Conservation (phyloP, 2,329 filamentous ascomycete species). For the Xylariales sp. region DNA sequence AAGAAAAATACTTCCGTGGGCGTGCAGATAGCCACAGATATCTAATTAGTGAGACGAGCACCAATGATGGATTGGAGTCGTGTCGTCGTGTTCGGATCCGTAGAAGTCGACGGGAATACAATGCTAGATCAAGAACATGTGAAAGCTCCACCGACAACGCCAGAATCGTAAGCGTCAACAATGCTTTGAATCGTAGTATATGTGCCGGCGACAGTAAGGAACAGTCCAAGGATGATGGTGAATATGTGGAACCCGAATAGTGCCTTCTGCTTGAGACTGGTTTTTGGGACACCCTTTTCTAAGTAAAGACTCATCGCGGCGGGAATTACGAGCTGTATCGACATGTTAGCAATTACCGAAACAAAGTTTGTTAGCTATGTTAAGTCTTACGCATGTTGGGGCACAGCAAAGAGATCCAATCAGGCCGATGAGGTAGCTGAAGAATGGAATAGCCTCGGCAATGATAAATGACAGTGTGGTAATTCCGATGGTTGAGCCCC, state of each 20-base stretch:
- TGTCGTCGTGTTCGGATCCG: too few species aligned
- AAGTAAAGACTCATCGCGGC: constrained; percentile 18
- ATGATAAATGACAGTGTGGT: constrained; percentile 14
- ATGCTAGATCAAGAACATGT: too few species aligned
- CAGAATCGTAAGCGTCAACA: constrained; percentile 17
- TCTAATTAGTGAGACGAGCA: too few species aligned
- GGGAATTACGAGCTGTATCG: constrained; percentile 15
- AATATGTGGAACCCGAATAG: constrained; percentile 13
- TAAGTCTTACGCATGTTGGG: constrained; percentile 19
- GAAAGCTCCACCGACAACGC: constrained; percentile 15
- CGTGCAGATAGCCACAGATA: too few species aligned
- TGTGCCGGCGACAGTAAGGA: constrained; percentile 19
- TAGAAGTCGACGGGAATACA: too few species aligned
- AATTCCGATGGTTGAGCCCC: constrained; percentile 14
- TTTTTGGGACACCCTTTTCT: constrained; percentile 6
- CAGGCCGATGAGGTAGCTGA: constrained; percentile 19
- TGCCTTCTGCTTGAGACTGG: constrained; percentile 8
- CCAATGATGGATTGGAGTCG: too few species aligned
- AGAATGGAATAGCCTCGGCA: constrained; percentile 18
- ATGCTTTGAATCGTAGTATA: constrained; percentile 22
- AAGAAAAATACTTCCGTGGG: too few species aligned
- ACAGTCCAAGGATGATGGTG: constrained; percentile 14
- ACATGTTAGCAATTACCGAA: neutral
- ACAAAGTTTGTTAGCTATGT: neutral
- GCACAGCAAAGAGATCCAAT: constrained; percentile 21